These are phyloP conservation scores for Pelargonium nanum DNA, from an alignment of 345 rosid species.

Conservation along the genomic window DNA sequence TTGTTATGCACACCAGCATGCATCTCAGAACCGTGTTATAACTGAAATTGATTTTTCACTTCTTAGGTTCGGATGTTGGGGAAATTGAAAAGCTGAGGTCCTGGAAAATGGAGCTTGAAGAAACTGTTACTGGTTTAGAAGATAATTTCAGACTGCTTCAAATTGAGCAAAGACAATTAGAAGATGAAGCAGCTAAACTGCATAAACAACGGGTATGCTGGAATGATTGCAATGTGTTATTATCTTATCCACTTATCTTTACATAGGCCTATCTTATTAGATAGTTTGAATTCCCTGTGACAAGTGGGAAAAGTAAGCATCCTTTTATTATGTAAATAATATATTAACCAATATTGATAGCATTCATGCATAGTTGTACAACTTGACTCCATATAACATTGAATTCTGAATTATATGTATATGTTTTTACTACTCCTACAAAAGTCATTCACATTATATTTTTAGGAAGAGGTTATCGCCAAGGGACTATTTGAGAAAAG, in stretches of 20 bases:
- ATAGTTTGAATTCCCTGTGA: no score
- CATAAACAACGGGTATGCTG: conserved; percentile 53
- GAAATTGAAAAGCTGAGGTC: conserved; percentile 58
- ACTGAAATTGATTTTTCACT: neutral
- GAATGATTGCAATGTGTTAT: conserved; percentile 4
- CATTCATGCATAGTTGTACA: neutral
- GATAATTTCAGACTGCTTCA: conserved; percentile 34
- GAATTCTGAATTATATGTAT: neutral
- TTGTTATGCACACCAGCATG: neutral
- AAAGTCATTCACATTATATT: neutral
- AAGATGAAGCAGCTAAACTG: conserved; percentile 60
- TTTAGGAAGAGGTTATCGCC: conserved; percentile 58
- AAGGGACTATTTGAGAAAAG: conserved; percentile 28
- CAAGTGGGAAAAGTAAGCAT: neutral
- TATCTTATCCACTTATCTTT: neutral
- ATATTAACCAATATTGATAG: neutral
- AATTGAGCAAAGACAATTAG: conserved; percentile 49
- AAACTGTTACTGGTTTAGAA: conserved; percentile 29
- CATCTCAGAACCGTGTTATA: neutral
- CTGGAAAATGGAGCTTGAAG: conserved; percentile 57
- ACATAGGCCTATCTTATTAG: neutral
- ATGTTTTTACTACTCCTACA: neutral
- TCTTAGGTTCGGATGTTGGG: conserved; percentile 50
- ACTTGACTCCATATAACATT: neutral
- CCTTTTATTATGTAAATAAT: neutral